Percentiles rank a stretch among this genome's conserved stretches.
phyloP scores from a whole-genome alignment of 2,329 filamentous ascomycete species.

The Exophiala calicioides region DNA sequence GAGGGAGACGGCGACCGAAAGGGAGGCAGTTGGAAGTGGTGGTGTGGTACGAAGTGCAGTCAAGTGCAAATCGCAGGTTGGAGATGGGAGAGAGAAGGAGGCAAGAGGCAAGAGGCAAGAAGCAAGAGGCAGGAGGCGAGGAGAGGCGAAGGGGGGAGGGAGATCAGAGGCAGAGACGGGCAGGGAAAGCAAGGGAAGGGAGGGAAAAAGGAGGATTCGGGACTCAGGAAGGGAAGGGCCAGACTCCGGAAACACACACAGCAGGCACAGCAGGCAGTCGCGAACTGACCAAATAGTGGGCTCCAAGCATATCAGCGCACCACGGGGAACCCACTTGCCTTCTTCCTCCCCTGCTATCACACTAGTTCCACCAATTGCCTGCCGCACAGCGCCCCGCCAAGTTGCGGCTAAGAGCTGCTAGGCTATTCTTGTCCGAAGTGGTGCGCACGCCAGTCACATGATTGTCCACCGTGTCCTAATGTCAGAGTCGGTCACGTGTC shows the following conservation, averaged over 20 bases:
- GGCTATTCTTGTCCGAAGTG: not conserved
- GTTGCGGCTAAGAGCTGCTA: not conserved
- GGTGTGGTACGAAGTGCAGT: constrained; percentile 22
- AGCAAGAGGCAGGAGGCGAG: too few species aligned
- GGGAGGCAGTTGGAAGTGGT: constrained; percentile 8
- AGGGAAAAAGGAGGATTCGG: not conserved
- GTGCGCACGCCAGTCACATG: constrained; percentile 5
- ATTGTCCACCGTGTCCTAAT: too few species aligned
- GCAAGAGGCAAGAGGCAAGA: constrained; percentile 12
- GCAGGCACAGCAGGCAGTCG: not conserved
- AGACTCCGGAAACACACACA: not conserved
- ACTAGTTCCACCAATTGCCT: constrained; percentile 3
- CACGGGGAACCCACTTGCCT: too few species aligned
- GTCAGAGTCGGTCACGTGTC: constrained; percentile 10
- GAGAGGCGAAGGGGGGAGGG: constrained; percentile 23
- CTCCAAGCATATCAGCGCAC: constrained; percentile 1
- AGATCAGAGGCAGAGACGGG: constrained; percentile 1
- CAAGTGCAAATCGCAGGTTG: constrained; percentile 5
- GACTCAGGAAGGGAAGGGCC: not conserved
- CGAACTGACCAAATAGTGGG: constrained; percentile 5
- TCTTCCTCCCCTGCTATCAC: constrained; percentile 1
- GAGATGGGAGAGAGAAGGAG: constrained; percentile 16
- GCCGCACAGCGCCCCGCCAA: not conserved
- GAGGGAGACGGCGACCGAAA: constrained; percentile 7
- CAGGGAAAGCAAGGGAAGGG: constrained; percentile 1